A percentile compares a stretch with the other conserved stretches of the same genome.
Evolutionary conservation across 2,329 filamentous ascomycete genomes (phyloP).

Genomic region (Colletotrichum coccodes): DNA sequence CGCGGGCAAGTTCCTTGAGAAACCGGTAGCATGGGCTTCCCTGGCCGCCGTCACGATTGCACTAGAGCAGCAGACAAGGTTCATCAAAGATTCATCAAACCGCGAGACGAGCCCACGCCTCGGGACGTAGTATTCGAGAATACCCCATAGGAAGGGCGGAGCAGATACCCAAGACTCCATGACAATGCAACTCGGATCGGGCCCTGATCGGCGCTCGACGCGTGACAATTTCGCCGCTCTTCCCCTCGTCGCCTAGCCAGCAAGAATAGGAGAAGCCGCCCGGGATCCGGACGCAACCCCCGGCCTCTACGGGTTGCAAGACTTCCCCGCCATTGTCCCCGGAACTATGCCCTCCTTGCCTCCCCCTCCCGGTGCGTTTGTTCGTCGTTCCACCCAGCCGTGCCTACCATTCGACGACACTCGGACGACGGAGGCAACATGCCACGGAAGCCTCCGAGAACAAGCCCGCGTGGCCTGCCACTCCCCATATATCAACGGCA

Average conservation of each 20-base stretch:
- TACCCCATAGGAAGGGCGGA: neutral
- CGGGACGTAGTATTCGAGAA: neutral
- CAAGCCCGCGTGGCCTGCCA: neutral
- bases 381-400: neutral
- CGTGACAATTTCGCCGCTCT: neutral
- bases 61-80: neutral
- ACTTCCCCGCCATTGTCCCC: no score
- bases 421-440: neutral
- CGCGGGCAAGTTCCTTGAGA: no score
- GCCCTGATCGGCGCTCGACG: no score
- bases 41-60: no score
- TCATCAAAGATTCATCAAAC: neutral
- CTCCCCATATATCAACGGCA: neutral
- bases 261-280: neutral
- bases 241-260: neutral
- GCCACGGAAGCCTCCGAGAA: neutral
- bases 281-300: no score
- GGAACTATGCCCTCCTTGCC: no score
- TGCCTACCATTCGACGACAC: neutral
- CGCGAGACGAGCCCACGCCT: no score
- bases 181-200: neutral
- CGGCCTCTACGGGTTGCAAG: no score
- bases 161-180: neutral
- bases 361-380: neutral
- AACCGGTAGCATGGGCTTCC: no score